Evolutionary conservation across 2,329 filamentous ascomycete genomes (phyloP).

Genomic region (Sporothrix brunneoviolacea): DNA sequence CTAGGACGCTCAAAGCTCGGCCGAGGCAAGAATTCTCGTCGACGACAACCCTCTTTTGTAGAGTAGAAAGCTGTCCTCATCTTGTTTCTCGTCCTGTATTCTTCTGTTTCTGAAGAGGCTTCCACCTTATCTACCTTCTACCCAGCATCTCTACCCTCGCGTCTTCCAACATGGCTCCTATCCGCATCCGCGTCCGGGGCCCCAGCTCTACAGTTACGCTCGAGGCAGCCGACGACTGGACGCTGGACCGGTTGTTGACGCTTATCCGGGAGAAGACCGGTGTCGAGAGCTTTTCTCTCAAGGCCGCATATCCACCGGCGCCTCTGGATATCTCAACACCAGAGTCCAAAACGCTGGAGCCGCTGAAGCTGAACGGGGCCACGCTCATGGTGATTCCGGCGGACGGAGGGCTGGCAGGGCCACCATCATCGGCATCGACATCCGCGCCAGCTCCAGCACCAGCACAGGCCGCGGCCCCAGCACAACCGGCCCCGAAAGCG

Average conservation of each 20-base stretch:
- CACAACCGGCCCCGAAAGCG: constrained; percentile 17
- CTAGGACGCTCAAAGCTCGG: neutral
- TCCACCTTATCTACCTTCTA: neutral
- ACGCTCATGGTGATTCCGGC: constrained; percentile 43
- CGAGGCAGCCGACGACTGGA: constrained; percentile 52
- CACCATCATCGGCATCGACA: neutral
- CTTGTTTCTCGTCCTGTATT: no score
- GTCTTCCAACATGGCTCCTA: constrained; percentile 10
- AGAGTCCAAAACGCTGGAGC: constrained; percentile 31
- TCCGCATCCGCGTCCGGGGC: constrained; percentile 70
- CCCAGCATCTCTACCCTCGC: no score
- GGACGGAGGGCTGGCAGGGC: constrained; percentile 23
- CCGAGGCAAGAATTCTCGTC: neutral
- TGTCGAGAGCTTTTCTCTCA: constrained; percentile 63
- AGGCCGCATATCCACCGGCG: constrained; percentile 77
- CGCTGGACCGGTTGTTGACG: constrained; percentile 53
- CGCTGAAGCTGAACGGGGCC: constrained; percentile 44
- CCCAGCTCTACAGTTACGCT: constrained; percentile 67
- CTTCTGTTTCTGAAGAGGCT: no score
- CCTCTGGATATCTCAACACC: constrained; percentile 54
- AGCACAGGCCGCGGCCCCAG: neutral
- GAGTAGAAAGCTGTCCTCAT: no score
- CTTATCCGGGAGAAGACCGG: constrained; percentile 59
- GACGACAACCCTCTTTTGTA: no score
- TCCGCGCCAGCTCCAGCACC: constrained; percentile 10